Percentiles rank a stretch among this genome's conserved stretches.
These are phyloP conservation scores for Clarkia xantiana DNA, from an alignment of 345 rosid genomes.

Conservation along the genomic window DNA sequence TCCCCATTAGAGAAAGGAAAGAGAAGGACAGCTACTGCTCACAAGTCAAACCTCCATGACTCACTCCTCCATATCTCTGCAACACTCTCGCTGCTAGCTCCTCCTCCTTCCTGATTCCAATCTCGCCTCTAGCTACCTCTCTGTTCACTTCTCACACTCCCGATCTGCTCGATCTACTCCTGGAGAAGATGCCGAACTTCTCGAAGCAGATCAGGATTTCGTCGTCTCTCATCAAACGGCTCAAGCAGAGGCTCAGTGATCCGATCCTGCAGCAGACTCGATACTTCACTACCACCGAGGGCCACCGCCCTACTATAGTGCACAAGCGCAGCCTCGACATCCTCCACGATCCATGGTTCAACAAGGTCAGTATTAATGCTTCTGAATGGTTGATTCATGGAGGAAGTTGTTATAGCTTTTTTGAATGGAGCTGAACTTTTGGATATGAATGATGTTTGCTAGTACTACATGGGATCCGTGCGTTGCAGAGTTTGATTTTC, in stretches of 20 bases:
- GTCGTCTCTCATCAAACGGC: conserved; percentile 28
- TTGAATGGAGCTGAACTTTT: no score
- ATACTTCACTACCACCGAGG: conserved; percentile 74
- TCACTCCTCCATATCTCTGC: no score
- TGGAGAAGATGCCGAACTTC: conserved; percentile 4
- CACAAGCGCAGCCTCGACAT: conserved; percentile 94
- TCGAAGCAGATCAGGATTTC: conserved; percentile 33
- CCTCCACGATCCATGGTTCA: conserved; percentile 99
- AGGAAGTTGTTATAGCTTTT: not conserved
- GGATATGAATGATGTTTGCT: no score
- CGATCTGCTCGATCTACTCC: not conserved
- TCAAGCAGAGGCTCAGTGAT: conserved; percentile 16
- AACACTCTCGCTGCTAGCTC: not conserved
- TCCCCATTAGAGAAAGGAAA: no score
- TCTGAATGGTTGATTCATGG: not conserved
- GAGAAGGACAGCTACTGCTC: no score
- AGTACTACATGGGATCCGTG: no score
- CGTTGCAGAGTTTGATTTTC: no score
- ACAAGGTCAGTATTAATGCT: conserved; percentile 36
- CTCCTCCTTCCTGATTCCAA: not conserved
- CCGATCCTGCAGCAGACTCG: conserved; percentile 17
- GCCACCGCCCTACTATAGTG: conserved; percentile 77
- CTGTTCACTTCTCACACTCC: not conserved
- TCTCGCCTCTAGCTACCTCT: not conserved
- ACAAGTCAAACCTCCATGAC: no score